Percentiles rank a stretch among this genome's conserved stretches.
phyloP scores from a whole-genome alignment of 768 basidiomycete species.

The Trametes maxima region DNA sequence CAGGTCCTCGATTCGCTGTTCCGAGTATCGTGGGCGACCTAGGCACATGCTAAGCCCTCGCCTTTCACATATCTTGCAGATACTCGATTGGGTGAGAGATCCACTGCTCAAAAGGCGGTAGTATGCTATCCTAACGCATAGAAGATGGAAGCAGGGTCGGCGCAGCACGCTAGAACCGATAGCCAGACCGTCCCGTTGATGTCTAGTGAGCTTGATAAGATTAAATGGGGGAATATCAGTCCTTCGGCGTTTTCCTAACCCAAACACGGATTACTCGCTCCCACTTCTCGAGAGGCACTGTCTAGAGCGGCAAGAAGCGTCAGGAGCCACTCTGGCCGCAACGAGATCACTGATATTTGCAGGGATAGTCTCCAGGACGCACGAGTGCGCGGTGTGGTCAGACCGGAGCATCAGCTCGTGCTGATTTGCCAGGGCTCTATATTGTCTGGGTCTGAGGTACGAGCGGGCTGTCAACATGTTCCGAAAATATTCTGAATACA shows the following conservation, averaged over 20 bases:
- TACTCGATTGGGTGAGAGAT: too few relatives aligned
- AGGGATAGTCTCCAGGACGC: not conserved
- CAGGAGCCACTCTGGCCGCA: not conserved
- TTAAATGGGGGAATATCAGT: not conserved
- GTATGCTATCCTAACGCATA: not conserved
- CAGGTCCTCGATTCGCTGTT: too few relatives aligned
- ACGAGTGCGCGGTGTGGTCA: not conserved
- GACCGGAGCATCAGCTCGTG: constrained; percentile 16
- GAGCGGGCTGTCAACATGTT: not conserved
- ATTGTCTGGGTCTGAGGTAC: not conserved
- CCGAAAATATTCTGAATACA: not conserved
- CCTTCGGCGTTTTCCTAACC: constrained; percentile 7
- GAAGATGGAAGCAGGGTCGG: not conserved
- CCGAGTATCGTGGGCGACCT: too few relatives aligned
- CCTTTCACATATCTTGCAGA: too few relatives aligned
- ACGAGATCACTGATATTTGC: constrained; percentile 14
- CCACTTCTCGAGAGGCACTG: constrained; percentile 11
- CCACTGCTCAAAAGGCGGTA: too few relatives aligned
- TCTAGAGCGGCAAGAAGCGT: constrained; percentile 4
- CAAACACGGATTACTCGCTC: constrained; percentile 4
- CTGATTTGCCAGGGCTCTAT: constrained; percentile 7
- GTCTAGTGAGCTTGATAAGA: not conserved
- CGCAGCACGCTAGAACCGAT: constrained; percentile 14
- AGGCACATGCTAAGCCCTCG: not conserved
- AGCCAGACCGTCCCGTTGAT: constrained; percentile 1